phyloP scores from a whole-genome alignment of 192 early-diverging fungal genomes.

The Bifiguratus adelaidae region DNA sequence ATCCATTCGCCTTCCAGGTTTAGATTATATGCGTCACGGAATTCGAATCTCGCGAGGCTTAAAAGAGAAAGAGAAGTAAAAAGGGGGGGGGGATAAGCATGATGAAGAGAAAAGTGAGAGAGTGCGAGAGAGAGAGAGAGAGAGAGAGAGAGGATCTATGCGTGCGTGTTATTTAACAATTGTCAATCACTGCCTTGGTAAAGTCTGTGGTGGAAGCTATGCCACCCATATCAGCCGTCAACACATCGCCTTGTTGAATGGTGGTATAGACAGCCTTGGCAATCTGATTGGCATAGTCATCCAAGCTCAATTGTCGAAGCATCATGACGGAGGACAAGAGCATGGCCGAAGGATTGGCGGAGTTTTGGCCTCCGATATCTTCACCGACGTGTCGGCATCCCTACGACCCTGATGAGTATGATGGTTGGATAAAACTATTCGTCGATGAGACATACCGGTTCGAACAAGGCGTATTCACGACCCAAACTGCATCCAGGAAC shows the following conservation, averaged over 20 bases:
- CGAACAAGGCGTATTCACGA: constrained; percentile 93
- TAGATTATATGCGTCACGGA: background rate
- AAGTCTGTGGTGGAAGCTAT: constrained; percentile 84
- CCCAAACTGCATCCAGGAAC: constrained; percentile 98
- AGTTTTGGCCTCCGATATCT: constrained; percentile 92
- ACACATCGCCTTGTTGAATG: constrained; percentile 60
- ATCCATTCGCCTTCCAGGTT: background rate
- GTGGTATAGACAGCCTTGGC: constrained; percentile 84
- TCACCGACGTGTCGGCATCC: constrained; percentile 97
- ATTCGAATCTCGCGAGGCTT: background rate
- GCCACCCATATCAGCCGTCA: constrained; percentile 89
- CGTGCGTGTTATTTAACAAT: constrained; percentile 37
- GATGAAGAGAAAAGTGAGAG: background rate
- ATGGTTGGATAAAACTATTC: background rate
- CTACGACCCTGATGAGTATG: constrained; percentile 8
- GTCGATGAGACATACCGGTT: constrained; percentile 51
- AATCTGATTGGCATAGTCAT: constrained; percentile 85
- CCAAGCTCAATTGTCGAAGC: constrained; percentile 89
- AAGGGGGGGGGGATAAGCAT: background rate
- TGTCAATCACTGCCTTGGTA: constrained; percentile 77
- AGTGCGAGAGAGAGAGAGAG: background rate
- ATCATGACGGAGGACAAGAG: constrained; percentile 90
- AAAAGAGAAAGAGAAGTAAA: background rate
- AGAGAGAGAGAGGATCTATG: background rate
- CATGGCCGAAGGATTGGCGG: constrained; percentile 92